Evolutionary conservation across 73 alveolate species (phyloP).

Genomic region (Tetrahymena elliotti): DNA sequence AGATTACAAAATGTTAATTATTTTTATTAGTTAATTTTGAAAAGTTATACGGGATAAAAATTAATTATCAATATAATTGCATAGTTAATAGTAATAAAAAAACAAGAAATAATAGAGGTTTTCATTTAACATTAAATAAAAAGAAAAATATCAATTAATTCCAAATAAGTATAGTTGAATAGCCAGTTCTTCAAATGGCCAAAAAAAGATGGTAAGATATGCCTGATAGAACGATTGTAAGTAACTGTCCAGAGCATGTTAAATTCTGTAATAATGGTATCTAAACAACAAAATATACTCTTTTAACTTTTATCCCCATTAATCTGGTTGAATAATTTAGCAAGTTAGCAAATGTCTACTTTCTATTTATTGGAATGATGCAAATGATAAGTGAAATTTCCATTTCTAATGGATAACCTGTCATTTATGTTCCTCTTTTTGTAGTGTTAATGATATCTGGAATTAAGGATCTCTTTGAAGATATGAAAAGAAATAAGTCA

Average conservation of each 20-base stretch:
- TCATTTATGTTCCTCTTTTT: conserved; percentile 47
- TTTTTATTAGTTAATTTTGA: too few relatives aligned
- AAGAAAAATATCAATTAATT: not conserved
- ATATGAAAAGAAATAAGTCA: conserved; percentile 56
- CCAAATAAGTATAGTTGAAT: not conserved
- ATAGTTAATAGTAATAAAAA: not conserved
- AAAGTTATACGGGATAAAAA: not conserved
- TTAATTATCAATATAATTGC: not conserved
- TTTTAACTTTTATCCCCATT: conserved; percentile 62
- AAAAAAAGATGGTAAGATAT: not conserved
- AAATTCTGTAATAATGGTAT: conserved; percentile 38
- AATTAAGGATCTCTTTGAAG: conserved; percentile 95
- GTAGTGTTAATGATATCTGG: conserved; percentile 53
- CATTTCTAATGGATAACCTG: conserved; percentile 81
- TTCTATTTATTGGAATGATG: conserved; percentile 72
- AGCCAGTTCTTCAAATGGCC: not conserved
- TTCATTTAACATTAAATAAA: too few relatives aligned
- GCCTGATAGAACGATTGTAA: not conserved
- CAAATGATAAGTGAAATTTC: conserved; percentile 73
- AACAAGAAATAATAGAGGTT: not conserved
- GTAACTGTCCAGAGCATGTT: not conserved
- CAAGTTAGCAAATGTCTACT: conserved; percentile 79
- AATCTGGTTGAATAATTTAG: conserved; percentile 76
- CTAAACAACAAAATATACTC: conserved; percentile 56
- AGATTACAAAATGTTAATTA: not conserved